Base-by-base conservation (phyloP, 805 yeast genomes). In the Myxozyma vanderwaltii region DNA sequence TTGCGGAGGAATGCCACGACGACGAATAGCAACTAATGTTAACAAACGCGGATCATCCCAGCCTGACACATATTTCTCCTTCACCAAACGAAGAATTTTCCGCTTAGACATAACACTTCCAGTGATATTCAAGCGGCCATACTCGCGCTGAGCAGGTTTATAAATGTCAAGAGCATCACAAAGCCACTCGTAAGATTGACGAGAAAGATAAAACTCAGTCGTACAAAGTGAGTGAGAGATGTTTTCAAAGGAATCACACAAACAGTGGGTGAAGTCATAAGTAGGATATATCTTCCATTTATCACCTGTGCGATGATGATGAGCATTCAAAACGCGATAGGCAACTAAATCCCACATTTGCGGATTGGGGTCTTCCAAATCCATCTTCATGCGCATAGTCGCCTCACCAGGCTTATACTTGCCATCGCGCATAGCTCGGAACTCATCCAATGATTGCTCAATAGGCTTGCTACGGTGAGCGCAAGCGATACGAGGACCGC, bases 261-360 rank as follows among this genome's bases (percentile, higher is more conserved):
- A 81, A 84, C 99, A 94, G 84, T 94, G 99, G 33, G 99, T 94
- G 79, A 94, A 94, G 74, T 94, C 99, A 73, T 94, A 94, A 24
- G 99, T 94, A 67, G 99, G 99, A 71, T 94, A 94, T 63, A 94
- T 92, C 76, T 88, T 89, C 99, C 99, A 94, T 75, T 89, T 89
- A 71, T 84, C 86, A 57, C 98, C 99, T 12, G 99, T 94, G 77
- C 98, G 86, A 76, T 92, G 96, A 76, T 94, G 99, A 35, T 91
- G 83, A 13, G 96, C 91, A 68, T 92, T 82, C 68, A 94, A 79
- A 2, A 94, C 96, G 74, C 99, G 84, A 77, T 94, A 94, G 12
- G 99, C 99, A 63, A 94, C 94, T 65, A 94, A 81, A 76, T 94
- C 99, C 99, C 99, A 94, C 99, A 94, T 94, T 77, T 94, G 99